Evolutionary conservation across 768 basidiomycete species (phyloP), one percentile per base, ranked within the genome.

Genomic region (Rhodotorula taiwanensis): DNA sequence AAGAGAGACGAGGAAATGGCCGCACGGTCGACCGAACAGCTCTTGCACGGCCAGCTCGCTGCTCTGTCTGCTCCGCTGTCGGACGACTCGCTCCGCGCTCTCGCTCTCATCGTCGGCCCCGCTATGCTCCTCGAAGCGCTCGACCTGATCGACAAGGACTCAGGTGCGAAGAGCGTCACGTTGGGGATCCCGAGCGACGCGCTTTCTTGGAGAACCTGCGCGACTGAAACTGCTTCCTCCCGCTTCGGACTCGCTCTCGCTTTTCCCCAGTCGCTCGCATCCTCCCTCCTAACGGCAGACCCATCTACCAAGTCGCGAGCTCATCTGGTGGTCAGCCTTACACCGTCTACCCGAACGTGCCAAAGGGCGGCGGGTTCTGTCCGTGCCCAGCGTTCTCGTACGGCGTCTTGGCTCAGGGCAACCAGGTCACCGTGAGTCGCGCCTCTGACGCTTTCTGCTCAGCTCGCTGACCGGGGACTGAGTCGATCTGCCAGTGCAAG

Each of bases 71-170:
- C 48, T 4, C 65, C 65, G 7, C 43, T 61, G 27, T 34, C 21
- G 15, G 61, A 58, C 44, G 28, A 34, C 5, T 13, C 39, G 33
- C 21, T 67, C 25, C n/a, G 28, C 42, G 6, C 60, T 14, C 61
- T 67, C 54, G 52, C 61, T 1, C 52, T 62, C 49, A 5, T 52
- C n/a, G 44, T 60, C 54, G 53, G 57, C 1, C 45, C 49, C 5
- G 13, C 48, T 1, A 45, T 33, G 10, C 49, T 63, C 25, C 25
- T 49, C 36, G 66, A 62, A n/a, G 66, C 61, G 5, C 55, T 63
- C 28, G 66, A 67, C 41, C 55, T 67, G n/a, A 15, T 67, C 18
- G 66, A 67, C 45, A 49, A 54, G 4, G 55, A 52, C 34, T 28
- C 30, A 21, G 64, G 64, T 65, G 18, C 42, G n/a, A n/a, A n/a